Base-by-base conservation (phyloP, 164 flowering plant genomes). In the Berberis vulgaris region DNA sequence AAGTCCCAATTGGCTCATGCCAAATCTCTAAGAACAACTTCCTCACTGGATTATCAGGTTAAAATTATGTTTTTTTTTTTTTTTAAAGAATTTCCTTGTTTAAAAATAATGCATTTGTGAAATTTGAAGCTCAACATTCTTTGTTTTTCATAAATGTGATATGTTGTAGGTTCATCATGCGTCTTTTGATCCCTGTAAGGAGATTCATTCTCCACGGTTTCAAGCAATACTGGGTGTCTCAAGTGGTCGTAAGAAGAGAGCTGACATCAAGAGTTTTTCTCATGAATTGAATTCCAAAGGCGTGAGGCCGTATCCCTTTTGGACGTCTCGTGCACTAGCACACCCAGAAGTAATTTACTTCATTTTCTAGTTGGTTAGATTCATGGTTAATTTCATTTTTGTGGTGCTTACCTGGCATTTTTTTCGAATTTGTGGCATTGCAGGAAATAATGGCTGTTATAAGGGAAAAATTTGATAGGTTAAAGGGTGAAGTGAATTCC, bases 241-340 rank as follows among this genome's bases (percentile, higher is more conserved):
- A 0, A 89, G 98, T 77, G 91, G 97, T 10, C 79, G 90, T 41
- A 88, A 71, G 76, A 91, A 79, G 80, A 86, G 77, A 80, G 73
- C 71, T 13, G 92, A 89, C 59, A 67, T 95, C 56, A 95, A 91
- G 82, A 88, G 97, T 76, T 95, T 88, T 76, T 91, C 99, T 60
- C 98, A 91, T 67, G 99, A 95, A 69, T 88, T 95, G n/a, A 88
- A 89, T 77, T 95, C 99, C 6, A 95, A 95, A 82, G 98, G 98
- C 53, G 96, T 91, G 12, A 73, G 81, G 39, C 87, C 98, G 52
- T 85, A 74, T 73, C 98, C 99, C n/a, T 79, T 80, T 66, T 80
- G 86, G 85, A 91, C 81, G 73, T 78, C 94, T 71, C 88, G 97
- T 8, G 91, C 88, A 46, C 71, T 81, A 42, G 94, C 84, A 6